Conservation (phyloP, 352 stramenopile species). For the Pelagophyceae sp. region DNA sequence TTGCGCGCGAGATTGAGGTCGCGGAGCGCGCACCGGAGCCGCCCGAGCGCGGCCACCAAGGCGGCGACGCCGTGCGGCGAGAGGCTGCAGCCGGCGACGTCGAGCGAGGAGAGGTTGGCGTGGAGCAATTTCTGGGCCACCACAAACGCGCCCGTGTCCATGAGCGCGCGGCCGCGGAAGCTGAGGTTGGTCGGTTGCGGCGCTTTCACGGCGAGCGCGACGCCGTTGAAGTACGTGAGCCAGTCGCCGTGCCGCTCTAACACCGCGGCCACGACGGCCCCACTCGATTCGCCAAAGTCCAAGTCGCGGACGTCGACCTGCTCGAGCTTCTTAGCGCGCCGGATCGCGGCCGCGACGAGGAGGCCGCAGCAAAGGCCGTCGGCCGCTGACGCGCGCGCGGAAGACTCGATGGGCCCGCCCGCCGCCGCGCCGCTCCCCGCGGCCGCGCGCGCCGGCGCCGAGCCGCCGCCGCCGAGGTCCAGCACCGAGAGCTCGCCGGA, state of each 20-base stretch:
- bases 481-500: no score
- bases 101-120: background rate
- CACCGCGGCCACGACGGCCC: background rate
- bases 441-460: no score
- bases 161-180: background rate
- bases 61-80: background rate
- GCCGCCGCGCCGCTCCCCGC: background rate
- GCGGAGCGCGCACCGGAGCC: background rate
- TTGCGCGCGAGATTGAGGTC: background rate
- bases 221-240: constrained; percentile 5
- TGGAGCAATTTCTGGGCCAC: background rate
- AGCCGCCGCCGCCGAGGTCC: no score
- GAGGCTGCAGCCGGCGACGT: background rate
- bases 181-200: background rate
- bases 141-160: background rate
- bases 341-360: background rate
- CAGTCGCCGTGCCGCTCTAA: background rate
- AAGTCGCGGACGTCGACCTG: background rate
- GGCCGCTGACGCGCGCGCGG: background rate
- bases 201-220: background rate
- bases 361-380: background rate
- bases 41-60: background rate
- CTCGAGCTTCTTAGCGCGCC: background rate
- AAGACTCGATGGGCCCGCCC: no score
- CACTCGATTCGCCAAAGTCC: background rate